phyloP scores from a whole-genome alignment of 73 alveolate species.

The Paramecium pentaurelia region DNA sequence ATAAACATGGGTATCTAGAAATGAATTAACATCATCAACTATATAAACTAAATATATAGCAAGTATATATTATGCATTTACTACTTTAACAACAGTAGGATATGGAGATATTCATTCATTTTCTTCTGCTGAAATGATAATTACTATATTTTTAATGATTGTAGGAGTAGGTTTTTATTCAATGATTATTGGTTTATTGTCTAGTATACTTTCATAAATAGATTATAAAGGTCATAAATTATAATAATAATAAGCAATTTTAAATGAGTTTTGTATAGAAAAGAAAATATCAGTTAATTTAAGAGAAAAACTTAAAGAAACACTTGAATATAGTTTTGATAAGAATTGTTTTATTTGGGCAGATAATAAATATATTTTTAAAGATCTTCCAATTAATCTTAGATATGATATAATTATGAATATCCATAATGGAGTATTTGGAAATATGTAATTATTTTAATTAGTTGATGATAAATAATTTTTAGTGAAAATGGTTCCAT shows the following conservation, averaged over 20 bases:
- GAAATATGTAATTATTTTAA: slow-evolving; percentile 68
- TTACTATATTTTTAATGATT: slow-evolving; percentile 68
- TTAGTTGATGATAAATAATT: slow-evolving; percentile 68
- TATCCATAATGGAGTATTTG: slow-evolving; percentile 80
- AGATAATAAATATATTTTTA: slow-evolving; percentile 64
- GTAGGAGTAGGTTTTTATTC: slow-evolving; percentile 80
- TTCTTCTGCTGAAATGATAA: slow-evolving; percentile 60
- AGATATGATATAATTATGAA: slow-evolving; percentile 73
- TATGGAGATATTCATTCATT: slow-evolving; percentile 74
- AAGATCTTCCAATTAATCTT: slow-evolving; percentile 74
- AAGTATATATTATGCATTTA: slow-evolving; percentile 74
- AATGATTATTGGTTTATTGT: slow-evolving; percentile 75
- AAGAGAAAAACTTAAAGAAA: slow-evolving; percentile 58
- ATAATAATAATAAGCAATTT: slow-evolving; percentile 63
- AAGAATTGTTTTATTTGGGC: slow-evolving; percentile 60
- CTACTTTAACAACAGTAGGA: slow-evolving; percentile 80
- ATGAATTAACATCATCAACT: slow-evolving; percentile 47
- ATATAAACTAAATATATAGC: slow-evolving; percentile 62
- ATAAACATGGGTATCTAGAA: slow-evolving; percentile 82
- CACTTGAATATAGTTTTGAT: slow-evolving; percentile 66
- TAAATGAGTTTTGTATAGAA: slow-evolving; percentile 71
- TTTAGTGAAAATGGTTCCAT: slow-evolving; percentile 69
- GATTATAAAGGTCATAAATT: slow-evolving; percentile 69
- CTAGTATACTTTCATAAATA: slow-evolving; percentile 75
- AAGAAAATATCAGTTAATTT: slow-evolving; percentile 66